These are phyloP conservation scores for Trichopus zeylanicus DNA, from an alignment of 116 monocot genomes.

Conservation along the genomic window DNA sequence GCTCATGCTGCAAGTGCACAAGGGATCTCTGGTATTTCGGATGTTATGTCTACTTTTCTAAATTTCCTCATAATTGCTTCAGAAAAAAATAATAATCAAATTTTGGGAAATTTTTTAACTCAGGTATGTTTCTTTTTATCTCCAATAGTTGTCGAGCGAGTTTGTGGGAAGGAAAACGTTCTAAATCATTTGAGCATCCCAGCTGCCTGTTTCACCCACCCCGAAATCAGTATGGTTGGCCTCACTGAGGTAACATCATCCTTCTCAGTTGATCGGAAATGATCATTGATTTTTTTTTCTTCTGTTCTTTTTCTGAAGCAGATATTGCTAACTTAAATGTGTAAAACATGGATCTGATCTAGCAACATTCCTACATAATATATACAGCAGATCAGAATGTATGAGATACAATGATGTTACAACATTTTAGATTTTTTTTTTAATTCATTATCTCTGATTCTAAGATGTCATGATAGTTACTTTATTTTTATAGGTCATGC, in stretches of 20 bases:
- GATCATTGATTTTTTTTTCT: no score
- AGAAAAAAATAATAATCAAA: neutral
- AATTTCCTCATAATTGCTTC: neutral
- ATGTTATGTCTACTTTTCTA: neutral
- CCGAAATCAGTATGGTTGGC: conserved; percentile 97
- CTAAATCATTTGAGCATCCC: conserved; percentile 96
- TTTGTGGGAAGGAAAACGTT: conserved; percentile 75
- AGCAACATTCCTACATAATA: neutral
- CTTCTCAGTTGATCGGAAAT: no score
- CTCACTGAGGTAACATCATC: conserved; percentile 87
- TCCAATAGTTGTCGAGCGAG: conserved; percentile 72
- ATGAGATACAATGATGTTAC: neutral
- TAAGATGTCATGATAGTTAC: neutral
- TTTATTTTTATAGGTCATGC: neutral
- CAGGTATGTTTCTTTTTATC: neutral
- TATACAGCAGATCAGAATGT: neutral
- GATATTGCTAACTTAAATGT: no score
- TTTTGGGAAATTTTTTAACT: neutral
- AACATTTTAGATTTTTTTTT: neutral
- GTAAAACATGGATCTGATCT: no score
- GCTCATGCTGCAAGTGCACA: conserved; percentile 99
- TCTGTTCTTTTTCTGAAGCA: no score
- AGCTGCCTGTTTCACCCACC: conserved; percentile 98
- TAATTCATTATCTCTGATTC: neutral
- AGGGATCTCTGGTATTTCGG: conserved; percentile 74